Conservation (phyloP, 805 yeast genomes). For the Candida boleticola region DNA sequence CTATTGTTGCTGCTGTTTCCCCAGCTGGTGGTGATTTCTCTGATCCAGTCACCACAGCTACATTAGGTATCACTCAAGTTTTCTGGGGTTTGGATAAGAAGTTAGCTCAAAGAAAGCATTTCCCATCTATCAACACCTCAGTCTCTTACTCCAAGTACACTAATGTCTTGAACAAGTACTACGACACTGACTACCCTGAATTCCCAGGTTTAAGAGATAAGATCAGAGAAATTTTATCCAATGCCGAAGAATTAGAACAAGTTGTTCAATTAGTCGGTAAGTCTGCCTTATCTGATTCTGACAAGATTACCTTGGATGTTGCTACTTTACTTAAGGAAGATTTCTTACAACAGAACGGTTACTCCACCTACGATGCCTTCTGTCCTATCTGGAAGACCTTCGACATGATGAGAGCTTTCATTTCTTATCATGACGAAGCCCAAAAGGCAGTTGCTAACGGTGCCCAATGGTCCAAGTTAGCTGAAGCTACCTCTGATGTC, state of each 20-base stretch:
- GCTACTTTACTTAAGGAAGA: constrained; percentile 92
- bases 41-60: constrained; percentile 98
- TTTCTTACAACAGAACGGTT: constrained; percentile 98
- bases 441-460: constrained; percentile 95
- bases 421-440: constrained; percentile 92
- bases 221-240: constrained; percentile 90
- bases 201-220: constrained; percentile 88
- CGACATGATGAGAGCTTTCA: constrained; percentile 96
- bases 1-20: constrained; percentile 98
- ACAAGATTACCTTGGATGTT: constrained; percentile 94
- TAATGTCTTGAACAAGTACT: constrained; percentile 77
- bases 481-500: constrained; percentile 86
- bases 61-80: constrained; percentile 99
- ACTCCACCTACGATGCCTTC: constrained; percentile 96
- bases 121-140: constrained; percentile 97
- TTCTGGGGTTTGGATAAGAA: constrained; percentile 99
- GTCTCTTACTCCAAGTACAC: constrained; percentile 97
- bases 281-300: constrained; percentile 94
- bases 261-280: constrained; percentile 99
- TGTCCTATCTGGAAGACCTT: constrained; percentile 99
- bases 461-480: constrained; percentile 88
- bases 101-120: constrained; percentile 98
- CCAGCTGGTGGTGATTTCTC: constrained; percentile 99
- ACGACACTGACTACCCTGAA: constrained; percentile 83
- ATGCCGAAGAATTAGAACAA: constrained; percentile 98